Conservation (phyloP, 345 rosid species). For the Rubroshorea leprosula region DNA sequence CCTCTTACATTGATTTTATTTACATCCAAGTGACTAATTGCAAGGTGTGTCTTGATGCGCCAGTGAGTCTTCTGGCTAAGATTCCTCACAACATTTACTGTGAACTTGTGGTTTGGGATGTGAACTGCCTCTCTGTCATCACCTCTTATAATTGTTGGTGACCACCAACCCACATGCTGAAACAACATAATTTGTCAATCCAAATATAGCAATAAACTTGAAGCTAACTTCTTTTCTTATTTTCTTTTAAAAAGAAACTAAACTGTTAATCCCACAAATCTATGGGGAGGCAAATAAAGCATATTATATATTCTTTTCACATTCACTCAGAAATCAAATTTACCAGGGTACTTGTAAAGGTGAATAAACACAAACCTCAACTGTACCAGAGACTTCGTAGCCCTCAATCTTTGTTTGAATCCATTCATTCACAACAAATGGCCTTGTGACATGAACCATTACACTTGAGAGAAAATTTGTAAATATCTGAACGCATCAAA, state of each 20-base stretch:
- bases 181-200: slow-evolving; percentile 7
- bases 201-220: background rate
- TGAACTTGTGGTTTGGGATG: slow-evolving; percentile 92
- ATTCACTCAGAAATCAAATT: no score
- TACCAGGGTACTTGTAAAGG: slow-evolving; percentile 3
- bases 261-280: background rate
- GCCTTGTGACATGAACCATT: slow-evolving; percentile 90
- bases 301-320: no score
- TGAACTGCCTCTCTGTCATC: slow-evolving; percentile 97
- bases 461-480: slow-evolving; percentile 90
- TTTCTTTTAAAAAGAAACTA: background rate
- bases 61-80: slow-evolving; percentile 94
- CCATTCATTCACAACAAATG: slow-evolving; percentile 87
- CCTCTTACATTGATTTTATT: slow-evolving; percentile 72
- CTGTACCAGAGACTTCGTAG: slow-evolving; percentile 97
- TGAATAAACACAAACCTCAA: slow-evolving; percentile 58
- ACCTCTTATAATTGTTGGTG: slow-evolving; percentile 90
- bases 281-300: background rate
- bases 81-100: slow-evolving; percentile 83
- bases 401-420: slow-evolving; percentile 93
- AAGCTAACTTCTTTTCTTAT: no score
- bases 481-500: slow-evolving; percentile 59
- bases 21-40: slow-evolving; percentile 90
- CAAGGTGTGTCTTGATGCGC: slow-evolving; percentile 88
- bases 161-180: slow-evolving; percentile 98